Evolutionary conservation across 2,329 filamentous ascomycete species (phyloP).

Genomic region (Ophiostoma angusticollis): DNA sequence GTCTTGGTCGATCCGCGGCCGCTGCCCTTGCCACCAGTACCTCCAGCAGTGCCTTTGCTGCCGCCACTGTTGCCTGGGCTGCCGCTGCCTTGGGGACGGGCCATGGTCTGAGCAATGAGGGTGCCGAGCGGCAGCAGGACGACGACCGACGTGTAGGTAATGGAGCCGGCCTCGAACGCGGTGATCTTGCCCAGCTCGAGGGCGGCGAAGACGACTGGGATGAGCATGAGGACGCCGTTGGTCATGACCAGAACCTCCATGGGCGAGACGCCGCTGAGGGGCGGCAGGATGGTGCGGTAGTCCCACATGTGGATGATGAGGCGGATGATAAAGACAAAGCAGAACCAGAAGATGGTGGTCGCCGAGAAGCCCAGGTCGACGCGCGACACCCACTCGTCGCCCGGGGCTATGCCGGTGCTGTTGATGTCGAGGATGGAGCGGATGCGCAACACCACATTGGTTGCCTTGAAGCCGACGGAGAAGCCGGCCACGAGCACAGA

Average conservation of each 20-base stretch:
- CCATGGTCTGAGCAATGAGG: conserved; percentile 35
- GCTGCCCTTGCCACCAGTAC: not conserved
- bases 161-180: conserved; percentile 37
- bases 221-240: conserved; percentile 42
- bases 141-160: conserved; percentile 36
- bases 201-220: conserved; percentile 41
- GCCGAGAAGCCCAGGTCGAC: conserved; percentile 22
- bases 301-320: conserved; percentile 34
- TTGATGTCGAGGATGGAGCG: conserved; percentile 17
- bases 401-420: conserved; percentile 8
- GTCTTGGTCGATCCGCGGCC: not conserved
- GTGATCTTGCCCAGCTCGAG: conserved; percentile 30
- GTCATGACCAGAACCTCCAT: conserved; percentile 44
- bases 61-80: not conserved
- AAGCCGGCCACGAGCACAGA: conserved; percentile 24
- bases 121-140: conserved; percentile 40
- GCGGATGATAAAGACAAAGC: conserved; percentile 40
- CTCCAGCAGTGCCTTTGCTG: not conserved
- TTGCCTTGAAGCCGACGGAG: conserved; percentile 21
- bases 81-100: not conserved
- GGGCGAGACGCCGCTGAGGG: conserved; percentile 28
- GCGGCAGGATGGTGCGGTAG: conserved; percentile 34
- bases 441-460: conserved; percentile 25
- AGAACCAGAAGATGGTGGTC: conserved; percentile 33
- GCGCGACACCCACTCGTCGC: conserved; percentile 29